phyloP scores from a whole-genome alignment of 148 eudicot species.

The Silene conica region DNA sequence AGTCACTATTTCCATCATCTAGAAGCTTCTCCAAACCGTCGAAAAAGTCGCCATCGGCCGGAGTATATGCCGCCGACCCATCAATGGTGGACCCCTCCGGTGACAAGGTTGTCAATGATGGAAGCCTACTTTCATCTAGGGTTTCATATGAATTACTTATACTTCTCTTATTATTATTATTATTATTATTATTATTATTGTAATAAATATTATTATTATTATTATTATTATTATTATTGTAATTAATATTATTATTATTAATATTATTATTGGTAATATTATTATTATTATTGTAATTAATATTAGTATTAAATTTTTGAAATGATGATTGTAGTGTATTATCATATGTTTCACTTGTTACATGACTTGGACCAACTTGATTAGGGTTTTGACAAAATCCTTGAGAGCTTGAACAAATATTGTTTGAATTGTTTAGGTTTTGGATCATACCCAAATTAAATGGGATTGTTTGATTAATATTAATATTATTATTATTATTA shows the following conservation, averaged over 20 bases:
- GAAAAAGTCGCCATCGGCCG: conserved; percentile 24
- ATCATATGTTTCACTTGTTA: conserved; percentile 6
- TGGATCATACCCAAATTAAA: conserved; percentile 16
- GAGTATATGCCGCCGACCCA: conserved; percentile 21
- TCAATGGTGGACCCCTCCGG: conserved; percentile 21
- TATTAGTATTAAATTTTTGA: conserved; percentile 1
- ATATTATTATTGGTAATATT: background rate
- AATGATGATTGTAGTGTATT: background rate
- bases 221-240: too few species aligned
- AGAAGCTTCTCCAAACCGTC: conserved; percentile 44
- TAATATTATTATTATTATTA: background rate
- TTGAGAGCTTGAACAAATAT: conserved; percentile 19
- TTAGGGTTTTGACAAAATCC: conserved; percentile 12
- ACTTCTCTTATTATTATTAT: conserved; percentile 1
- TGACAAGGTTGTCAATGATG: conserved; percentile 38
- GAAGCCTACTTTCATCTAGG: conserved; percentile 30
- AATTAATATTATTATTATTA: background rate
- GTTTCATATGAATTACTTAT: conserved; percentile 14
- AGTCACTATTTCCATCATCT: conserved; percentile 38
- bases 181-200: background rate
- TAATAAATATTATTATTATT: background rate
- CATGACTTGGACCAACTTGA: conserved; percentile 11
- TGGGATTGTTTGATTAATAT: conserved; percentile 18
- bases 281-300: conserved; percentile 1
- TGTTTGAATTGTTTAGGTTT: background rate